A percentile compares a stretch with the other conserved stretches of the same genome.
phyloP scores from a whole-genome alignment of 768 basidiomycete genomes.

The Naganishia antarctica region DNA sequence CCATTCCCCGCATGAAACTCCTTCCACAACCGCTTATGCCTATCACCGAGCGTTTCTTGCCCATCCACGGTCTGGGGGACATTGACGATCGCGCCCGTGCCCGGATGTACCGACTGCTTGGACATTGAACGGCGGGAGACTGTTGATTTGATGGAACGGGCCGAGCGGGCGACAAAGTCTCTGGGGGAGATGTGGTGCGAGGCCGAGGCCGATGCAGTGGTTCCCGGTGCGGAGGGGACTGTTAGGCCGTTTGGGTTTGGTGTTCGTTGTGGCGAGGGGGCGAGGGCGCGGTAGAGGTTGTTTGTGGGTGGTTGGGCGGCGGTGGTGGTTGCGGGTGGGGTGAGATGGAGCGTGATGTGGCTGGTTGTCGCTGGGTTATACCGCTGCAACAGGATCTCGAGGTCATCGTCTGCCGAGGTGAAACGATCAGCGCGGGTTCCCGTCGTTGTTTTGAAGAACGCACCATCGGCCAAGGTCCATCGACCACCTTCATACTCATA shows the following conservation, averaged over 20 bases:
- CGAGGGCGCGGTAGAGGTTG: constrained; percentile 55
- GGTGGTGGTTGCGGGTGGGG: constrained; percentile 30
- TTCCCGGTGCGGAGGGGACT: constrained; percentile 38
- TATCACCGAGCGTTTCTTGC: constrained; percentile 33
- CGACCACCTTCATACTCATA: constrained; percentile 73
- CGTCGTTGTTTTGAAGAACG: constrained; percentile 30
- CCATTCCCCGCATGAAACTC: constrained; percentile 87
- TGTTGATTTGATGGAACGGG: constrained; percentile 38
- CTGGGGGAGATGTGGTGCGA: neutral
- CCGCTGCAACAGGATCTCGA: constrained; percentile 77
- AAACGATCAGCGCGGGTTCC: neutral
- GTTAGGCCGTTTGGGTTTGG: neutral
- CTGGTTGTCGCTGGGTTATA: constrained; percentile 48
- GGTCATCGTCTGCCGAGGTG: constrained; percentile 65
- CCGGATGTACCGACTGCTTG: constrained; percentile 20
- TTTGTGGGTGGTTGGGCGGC: constrained; percentile 60
- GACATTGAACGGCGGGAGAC: constrained; percentile 20
- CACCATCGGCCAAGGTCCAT: constrained; percentile 89
- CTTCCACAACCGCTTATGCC: constrained; percentile 70
- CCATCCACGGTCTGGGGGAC: constrained; percentile 34
- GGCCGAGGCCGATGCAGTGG: neutral
- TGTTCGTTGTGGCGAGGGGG: constrained; percentile 19
- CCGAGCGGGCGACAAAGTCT: constrained; percentile 12
- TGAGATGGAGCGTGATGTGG: constrained; percentile 48
- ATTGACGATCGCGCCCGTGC: constrained; percentile 8